Evolutionary conservation across 2,329 filamentous ascomycete species (phyloP).

Genomic region (Trichoderma gracile): DNA sequence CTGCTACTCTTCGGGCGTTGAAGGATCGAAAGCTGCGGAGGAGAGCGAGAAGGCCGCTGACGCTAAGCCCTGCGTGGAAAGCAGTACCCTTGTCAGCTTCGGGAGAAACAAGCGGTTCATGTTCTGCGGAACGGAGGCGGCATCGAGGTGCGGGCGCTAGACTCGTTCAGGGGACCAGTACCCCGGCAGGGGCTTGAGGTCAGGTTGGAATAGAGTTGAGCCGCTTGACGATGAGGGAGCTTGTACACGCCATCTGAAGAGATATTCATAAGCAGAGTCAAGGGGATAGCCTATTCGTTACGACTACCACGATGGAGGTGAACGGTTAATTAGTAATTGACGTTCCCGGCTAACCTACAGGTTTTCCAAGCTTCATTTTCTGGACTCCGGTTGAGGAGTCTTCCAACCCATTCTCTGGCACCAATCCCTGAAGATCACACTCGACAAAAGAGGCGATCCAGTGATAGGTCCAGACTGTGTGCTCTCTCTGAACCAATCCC

Average conservation of each 20-base stretch:
- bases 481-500: not conserved
- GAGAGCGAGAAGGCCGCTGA: not conserved
- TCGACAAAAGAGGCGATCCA: not conserved
- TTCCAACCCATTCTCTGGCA: conserved; percentile 1
- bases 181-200: not conserved
- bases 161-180: conserved; percentile 14
- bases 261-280: not conserved
- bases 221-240: not conserved
- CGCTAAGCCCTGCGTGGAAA: conserved; percentile 2
- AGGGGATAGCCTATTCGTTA: conserved; percentile 10
- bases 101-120: not conserved
- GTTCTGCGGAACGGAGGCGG: not conserved
- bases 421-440: conserved; percentile 6
- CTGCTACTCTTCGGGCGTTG: not conserved
- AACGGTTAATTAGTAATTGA: not conserved
- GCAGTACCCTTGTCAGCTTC: conserved; percentile 15
- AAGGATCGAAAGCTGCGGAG: not conserved
- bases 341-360: not conserved
- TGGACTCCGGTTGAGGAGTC: not conserved
- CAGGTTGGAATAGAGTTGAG: not conserved
- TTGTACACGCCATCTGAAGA: not conserved
- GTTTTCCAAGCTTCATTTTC: not conserved
- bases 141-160: not conserved
- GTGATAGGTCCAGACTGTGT: not conserved
- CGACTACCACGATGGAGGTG: not conserved